Conservation (phyloP, 441 rosid species). For the Brassica balearica region DNA sequence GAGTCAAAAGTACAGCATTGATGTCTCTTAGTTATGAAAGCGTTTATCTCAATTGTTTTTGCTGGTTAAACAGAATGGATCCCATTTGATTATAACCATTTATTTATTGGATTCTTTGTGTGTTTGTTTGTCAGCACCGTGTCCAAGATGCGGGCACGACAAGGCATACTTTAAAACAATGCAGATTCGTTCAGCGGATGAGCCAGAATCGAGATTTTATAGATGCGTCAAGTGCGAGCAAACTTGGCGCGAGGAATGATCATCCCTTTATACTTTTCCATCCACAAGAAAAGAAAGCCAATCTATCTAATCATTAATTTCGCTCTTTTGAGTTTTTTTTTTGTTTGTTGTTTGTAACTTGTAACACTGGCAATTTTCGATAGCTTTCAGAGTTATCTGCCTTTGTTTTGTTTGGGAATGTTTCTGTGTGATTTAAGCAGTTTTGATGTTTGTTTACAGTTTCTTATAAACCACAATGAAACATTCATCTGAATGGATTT, state of each 20-base stretch:
- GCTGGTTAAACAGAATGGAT: too few relatives aligned
- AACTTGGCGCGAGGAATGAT: slow-evolving; percentile 24
- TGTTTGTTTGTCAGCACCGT: slow-evolving; percentile 27
- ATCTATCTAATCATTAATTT: too few relatives aligned
- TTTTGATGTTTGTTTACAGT: neutral
- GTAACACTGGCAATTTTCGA: neutral
- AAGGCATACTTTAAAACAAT: slow-evolving; percentile 42
- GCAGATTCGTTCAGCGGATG: slow-evolving; percentile 48
- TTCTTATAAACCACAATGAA: neutral
- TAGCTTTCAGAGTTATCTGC: neutral
- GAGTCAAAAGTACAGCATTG: too few relatives aligned
- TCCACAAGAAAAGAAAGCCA: too few relatives aligned
- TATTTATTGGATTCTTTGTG: neutral
- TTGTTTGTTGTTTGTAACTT: neutral
- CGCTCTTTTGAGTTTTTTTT: neutral
- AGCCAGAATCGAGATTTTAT: slow-evolving; percentile 43
- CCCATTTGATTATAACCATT: too few relatives aligned
- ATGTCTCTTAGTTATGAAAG: too few relatives aligned
- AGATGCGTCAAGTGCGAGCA: slow-evolving; percentile 39
- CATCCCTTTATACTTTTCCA: too few relatives aligned
- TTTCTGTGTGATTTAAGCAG: neutral
- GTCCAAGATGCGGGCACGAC: slow-evolving; percentile 42
- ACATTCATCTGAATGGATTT: neutral
- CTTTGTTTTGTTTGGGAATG: neutral
- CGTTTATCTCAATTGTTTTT: too few relatives aligned